Evolutionary conservation across 1,284 basidiomycete genomes (phyloP).

Genomic region (Entoloma clypeatum): DNA sequence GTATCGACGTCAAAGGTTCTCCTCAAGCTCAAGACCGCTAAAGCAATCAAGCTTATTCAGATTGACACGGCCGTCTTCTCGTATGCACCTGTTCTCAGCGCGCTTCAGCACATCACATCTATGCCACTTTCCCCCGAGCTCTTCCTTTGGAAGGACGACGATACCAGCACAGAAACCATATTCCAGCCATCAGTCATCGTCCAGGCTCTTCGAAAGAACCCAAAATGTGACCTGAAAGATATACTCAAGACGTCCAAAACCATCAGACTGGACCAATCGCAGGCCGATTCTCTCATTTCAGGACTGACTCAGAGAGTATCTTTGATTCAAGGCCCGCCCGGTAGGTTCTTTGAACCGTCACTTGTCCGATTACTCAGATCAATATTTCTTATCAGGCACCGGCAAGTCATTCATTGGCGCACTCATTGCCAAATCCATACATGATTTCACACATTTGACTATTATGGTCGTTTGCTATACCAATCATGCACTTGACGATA

Average conservation of each 20-base stretch:
- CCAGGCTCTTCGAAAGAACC: conserved; percentile 29
- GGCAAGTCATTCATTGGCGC: conserved; percentile 69
- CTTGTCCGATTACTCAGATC: conserved; percentile 1
- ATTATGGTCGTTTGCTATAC: conserved; percentile 66
- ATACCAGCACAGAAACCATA: conserved; percentile 10
- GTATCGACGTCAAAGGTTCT: conserved; percentile 36
- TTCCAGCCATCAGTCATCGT: conserved; percentile 20
- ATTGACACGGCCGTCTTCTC: conserved; percentile 59
- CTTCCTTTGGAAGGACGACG: conserved; percentile 45
- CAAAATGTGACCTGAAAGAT: conserved; percentile 37
- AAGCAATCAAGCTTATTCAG: conserved; percentile 45
- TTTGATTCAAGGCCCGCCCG: conserved; percentile 64
- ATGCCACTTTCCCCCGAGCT: conserved; percentile 48
- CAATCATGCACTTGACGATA: conserved; percentile 65
- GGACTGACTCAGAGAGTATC: conserved; percentile 53
- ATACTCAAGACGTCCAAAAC: conserved; percentile 34
- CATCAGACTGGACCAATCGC: conserved; percentile 48
- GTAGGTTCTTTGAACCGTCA: conserved; percentile 30
- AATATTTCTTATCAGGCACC: conserved; percentile 41
- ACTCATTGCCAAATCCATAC: conserved; percentile 51
- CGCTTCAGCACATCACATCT: conserved; percentile 41
- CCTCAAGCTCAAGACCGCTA: conserved; percentile 34
- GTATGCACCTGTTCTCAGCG: conserved; percentile 55
- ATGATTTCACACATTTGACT: conserved; percentile 40
- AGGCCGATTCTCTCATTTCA: conserved; percentile 45